phyloP scores from a whole-genome alignment of 257 asterid genomes.

The Jaltomata sinuosa region DNA sequence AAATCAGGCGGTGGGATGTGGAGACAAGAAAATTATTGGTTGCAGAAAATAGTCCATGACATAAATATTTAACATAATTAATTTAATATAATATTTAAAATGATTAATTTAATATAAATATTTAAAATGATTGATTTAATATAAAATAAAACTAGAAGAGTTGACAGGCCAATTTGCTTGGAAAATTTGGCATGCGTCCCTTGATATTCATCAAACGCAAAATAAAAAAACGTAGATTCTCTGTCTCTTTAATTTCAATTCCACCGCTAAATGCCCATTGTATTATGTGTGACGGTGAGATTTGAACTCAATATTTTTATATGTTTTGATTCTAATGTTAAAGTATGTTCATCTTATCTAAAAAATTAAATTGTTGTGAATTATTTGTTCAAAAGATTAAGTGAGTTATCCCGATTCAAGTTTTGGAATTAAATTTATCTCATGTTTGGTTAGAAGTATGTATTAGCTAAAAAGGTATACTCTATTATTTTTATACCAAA shows the following conservation, averaged over 20 bases:
- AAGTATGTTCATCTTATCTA: no score
- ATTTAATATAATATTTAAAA: neutral
- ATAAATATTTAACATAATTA: neutral
- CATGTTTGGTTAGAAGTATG: neutral
- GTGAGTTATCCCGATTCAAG: no score
- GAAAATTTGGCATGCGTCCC: constrained; percentile 64
- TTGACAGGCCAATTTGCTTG: constrained; percentile 52
- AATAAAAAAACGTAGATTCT: constrained; percentile 18
- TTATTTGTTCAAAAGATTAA: no score
- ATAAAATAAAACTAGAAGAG: neutral
- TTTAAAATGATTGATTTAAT: neutral
- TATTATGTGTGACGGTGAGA: neutral
- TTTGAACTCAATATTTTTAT: no score
- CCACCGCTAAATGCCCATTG: neutral
- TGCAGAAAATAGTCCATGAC: neutral
- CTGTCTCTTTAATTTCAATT: constrained; percentile 17
- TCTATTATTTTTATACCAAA: neutral
- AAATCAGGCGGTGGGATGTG: neutral
- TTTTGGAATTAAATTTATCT: neutral
- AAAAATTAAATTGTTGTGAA: no score
- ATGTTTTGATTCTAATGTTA: no score
- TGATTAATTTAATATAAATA: neutral
- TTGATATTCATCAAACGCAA: constrained; percentile 28
- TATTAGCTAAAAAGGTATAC: neutral
- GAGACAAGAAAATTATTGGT: neutral